phyloP scores from a whole-genome alignment of 345 rosid species.

The Reutealis trisperma region DNA sequence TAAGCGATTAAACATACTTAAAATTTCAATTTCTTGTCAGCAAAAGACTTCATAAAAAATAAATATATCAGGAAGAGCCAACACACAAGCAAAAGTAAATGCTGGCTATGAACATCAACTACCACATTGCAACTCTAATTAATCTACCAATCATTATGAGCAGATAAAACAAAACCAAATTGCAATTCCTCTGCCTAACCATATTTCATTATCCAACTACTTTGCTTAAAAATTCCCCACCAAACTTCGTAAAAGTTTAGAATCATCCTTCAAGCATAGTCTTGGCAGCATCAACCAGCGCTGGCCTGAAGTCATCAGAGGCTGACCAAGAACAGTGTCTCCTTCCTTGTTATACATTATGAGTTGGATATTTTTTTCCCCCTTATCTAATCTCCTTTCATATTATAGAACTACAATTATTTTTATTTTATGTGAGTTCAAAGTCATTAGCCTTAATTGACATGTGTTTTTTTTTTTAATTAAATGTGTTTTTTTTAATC shows the following conservation, averaged over 20 bases:
- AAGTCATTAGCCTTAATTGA: no score
- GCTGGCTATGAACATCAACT: background rate
- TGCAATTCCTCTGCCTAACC: background rate
- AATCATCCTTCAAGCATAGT: constrained; percentile 77
- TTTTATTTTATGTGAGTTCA: no score
- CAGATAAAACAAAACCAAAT: background rate
- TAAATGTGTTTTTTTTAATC: no score
- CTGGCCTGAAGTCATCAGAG: constrained; percentile 55
- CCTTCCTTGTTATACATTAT: constrained; percentile 55
- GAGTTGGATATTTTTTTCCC: no score
- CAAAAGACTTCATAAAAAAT: background rate
- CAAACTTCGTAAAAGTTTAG: background rate
- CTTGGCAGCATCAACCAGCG: constrained; percentile 67
- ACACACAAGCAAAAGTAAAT: background rate
- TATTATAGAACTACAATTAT: no score
- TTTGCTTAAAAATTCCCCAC: background rate
- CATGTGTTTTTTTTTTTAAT: no score
- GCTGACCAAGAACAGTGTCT: constrained; percentile 93
- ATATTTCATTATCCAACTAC: no score
- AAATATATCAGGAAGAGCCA: background rate
- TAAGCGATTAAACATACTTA: no score
- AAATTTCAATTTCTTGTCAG: background rate
- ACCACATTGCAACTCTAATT: background rate
- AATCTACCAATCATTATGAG: background rate
- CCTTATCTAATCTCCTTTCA: no score